A percentile compares a stretch with the other conserved stretches of the same genome.
These are phyloP conservation scores for Tetratostichococcus sp. DNA, from an alignment of 139 green algal genomes.

Conservation along the genomic window DNA sequence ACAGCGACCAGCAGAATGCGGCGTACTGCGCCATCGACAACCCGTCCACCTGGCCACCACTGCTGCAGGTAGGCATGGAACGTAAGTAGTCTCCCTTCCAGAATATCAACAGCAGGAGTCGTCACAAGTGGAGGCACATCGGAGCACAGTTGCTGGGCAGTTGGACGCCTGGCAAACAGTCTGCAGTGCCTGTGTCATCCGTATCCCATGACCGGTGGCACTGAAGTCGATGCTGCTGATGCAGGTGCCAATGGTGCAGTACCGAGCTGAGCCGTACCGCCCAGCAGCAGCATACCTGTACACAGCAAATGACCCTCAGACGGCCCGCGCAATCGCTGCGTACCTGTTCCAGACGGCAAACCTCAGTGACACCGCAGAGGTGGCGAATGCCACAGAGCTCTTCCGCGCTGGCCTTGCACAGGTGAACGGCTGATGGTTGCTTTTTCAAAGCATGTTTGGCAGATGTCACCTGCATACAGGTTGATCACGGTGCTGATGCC, in stretches of 20 bases:
- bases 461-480: too few species aligned
- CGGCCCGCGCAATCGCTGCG: not conserved
- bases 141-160: too few species aligned
- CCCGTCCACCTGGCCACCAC: conserved; percentile 49
- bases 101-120: too few species aligned
- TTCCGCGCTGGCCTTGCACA: not conserved
- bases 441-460: too few species aligned
- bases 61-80: conserved; percentile 28
- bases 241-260: conserved; percentile 15
- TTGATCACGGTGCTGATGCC: too few species aligned
- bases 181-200: too few species aligned
- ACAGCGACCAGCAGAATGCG: conserved; percentile 28
- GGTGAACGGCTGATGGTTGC: not conserved
- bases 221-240: too few species aligned
- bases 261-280: conserved; percentile 24
- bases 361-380: not conserved
- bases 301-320: conserved; percentile 24
- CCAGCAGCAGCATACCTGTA: conserved; percentile 21
- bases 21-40: conserved; percentile 41
- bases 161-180: too few species aligned
- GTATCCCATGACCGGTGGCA: too few species aligned
- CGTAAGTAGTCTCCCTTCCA: too few species aligned
- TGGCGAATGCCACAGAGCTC: conserved; percentile 5
- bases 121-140: too few species aligned
- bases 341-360: conserved; percentile 15